phyloP scores from a whole-genome alignment of 768 basidiomycete species.

The Amanita phalloides region DNA sequence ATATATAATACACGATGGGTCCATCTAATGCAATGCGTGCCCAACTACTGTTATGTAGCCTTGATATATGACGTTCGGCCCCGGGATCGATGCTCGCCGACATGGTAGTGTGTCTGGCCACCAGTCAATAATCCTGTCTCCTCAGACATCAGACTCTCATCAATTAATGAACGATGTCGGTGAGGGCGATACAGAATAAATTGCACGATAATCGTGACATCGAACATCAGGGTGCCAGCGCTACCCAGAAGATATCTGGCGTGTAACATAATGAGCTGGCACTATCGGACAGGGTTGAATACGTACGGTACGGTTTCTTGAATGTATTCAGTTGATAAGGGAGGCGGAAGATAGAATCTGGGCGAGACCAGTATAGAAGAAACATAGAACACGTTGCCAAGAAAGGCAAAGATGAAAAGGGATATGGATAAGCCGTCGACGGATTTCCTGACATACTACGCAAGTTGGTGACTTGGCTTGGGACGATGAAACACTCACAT shows the following conservation, averaged over 20 bases:
- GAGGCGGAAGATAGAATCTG: slow-evolving; percentile 41
- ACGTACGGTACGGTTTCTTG: slow-evolving; percentile 88
- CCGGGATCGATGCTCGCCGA: neutral
- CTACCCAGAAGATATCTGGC: slow-evolving; percentile 84
- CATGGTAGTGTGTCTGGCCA: slow-evolving; percentile 9
- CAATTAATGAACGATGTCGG: slow-evolving; percentile 17
- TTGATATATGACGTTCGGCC: neutral
- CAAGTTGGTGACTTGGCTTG: neutral
- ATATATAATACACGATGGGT: neutral
- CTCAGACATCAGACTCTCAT: slow-evolving; percentile 11
- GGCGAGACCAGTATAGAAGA: slow-evolving; percentile 80
- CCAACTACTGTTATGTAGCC: neutral
- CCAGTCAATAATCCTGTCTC: slow-evolving; percentile 36
- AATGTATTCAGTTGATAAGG: slow-evolving; percentile 54
- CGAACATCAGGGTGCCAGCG: slow-evolving; percentile 88
- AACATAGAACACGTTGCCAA: slow-evolving; percentile 92
- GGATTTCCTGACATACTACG: slow-evolving; percentile 78
- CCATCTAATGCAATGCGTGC: neutral
- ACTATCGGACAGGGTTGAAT: slow-evolving; percentile 12
- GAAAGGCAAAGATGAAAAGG: slow-evolving; percentile 88
- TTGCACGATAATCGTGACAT: slow-evolving; percentile 84
- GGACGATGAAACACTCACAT: slow-evolving; percentile 47
- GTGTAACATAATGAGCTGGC: neutral
- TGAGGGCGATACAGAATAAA: slow-evolving; percentile 60
- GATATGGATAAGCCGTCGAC: slow-evolving; percentile 93